These are phyloP conservation scores for Melaleuca alternifolia DNA, from an alignment of 345 rosid genomes.

Conservation along the genomic window DNA sequence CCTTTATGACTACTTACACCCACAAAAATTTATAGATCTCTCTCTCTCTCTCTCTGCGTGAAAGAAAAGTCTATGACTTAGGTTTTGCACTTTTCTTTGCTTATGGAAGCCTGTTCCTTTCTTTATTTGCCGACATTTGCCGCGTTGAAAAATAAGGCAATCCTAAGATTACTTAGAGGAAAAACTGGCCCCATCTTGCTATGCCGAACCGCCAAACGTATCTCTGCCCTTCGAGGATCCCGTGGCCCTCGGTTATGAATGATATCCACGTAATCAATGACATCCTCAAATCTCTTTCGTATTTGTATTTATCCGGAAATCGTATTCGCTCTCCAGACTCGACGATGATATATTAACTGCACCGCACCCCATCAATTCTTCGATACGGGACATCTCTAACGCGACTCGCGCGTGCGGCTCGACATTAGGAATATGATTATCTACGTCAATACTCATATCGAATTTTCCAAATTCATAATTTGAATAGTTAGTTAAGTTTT, in stretches of 20 bases:
- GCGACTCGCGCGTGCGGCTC: neutral
- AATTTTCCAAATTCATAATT: neutral
- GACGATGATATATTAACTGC: neutral
- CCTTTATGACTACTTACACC: neutral
- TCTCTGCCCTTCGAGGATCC: neutral
- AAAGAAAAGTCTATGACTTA: neutral
- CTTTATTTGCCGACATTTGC: neutral
- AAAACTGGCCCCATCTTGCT: neutral
- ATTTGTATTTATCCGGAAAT: rapidly evolving
- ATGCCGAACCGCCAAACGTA: neutral
- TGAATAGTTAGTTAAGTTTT: neutral
- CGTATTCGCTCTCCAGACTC: neutral
- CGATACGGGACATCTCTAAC: neutral
- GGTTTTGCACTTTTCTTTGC: neutral
- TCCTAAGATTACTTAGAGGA: neutral
- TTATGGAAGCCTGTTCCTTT: neutral
- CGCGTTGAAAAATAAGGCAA: neutral
- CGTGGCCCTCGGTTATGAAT: neutral
- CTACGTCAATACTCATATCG: neutral
- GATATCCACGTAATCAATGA: neutral
- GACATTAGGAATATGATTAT: neutral
- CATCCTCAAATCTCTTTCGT: neutral
- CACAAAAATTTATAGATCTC: neutral
- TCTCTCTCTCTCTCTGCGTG: neutral
- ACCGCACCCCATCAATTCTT: rapidly evolving